Conservation (phyloP, 208 protist species). For the Endotrypanum monterogeii region DNA sequence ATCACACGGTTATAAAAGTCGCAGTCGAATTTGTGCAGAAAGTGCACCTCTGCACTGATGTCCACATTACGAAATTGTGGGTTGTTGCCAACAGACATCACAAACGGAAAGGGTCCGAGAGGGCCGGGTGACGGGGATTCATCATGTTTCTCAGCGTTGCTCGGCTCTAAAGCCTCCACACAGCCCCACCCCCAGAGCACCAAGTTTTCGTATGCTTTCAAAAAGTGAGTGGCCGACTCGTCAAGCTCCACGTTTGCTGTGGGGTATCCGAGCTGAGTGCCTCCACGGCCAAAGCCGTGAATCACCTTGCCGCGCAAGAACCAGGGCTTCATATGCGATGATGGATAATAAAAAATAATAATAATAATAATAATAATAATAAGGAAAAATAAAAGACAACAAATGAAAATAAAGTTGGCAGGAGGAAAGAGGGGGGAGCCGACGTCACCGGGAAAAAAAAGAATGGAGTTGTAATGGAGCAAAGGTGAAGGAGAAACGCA, state of each 20-base stretch:
- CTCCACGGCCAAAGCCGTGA: slow-evolving; percentile 85
- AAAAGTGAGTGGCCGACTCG: slow-evolving; percentile 32
- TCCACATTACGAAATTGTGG: slow-evolving; percentile 83
- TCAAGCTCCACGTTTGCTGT: slow-evolving; percentile 84
- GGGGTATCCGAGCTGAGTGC: slow-evolving; percentile 87
- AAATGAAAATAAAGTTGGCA: not conserved
- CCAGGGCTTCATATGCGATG: slow-evolving; percentile 39
- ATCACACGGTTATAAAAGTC: slow-evolving; percentile 92
- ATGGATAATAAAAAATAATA: not conserved
- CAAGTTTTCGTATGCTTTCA: slow-evolving; percentile 60
- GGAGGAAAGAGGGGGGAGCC: not conserved
- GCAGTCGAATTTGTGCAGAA: slow-evolving; percentile 77
- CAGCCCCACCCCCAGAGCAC: slow-evolving; percentile 88
- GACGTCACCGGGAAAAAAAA: not conserved
- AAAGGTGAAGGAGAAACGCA: not conserved
- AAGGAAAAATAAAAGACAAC: not conserved
- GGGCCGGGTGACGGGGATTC: not conserved
- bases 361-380: not conserved
- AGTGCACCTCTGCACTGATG: slow-evolving; percentile 86
- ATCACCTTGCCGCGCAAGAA: slow-evolving; percentile 77
- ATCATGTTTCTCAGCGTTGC: not conserved
- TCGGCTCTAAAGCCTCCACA: slow-evolving; percentile 33
- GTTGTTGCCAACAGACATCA: slow-evolving; percentile 91
- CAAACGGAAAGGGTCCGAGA: slow-evolving; percentile 67
- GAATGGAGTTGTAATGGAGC: not conserved